Percentiles rank a stretch among this genome's conserved stretches.
Conservation (phyloP, 176 grass and related monocot species). For the Avena sativa region DNA sequence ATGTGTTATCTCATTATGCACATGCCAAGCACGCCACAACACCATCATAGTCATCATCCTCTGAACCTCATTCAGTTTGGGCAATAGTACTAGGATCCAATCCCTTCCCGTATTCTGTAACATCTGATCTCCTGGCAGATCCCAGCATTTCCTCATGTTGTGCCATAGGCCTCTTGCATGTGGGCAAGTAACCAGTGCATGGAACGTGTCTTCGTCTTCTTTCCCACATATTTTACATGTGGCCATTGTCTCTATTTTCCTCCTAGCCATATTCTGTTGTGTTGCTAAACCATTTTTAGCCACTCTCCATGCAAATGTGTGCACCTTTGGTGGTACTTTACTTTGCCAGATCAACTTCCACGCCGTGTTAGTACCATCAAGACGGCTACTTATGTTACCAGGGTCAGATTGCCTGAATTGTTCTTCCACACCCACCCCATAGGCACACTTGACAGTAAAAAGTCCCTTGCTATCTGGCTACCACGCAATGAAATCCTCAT, state of each 20-base stretch:
- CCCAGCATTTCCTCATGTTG: background rate
- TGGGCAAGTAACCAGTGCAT: background rate
- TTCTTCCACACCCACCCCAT: background rate
- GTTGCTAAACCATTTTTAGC: no score
- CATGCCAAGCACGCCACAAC: background rate
- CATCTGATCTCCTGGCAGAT: background rate
- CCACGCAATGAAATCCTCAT: no score
- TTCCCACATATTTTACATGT: background rate
- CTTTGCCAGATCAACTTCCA: background rate
- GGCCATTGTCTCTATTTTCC: no score
- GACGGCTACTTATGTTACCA: no score
- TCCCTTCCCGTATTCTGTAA: background rate
- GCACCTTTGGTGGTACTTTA: background rate
- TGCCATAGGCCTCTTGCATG: background rate
- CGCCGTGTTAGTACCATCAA: no score
- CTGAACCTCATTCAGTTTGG: background rate
- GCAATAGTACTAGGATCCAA: background rate
- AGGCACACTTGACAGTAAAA: background rate
- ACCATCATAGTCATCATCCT: background rate
- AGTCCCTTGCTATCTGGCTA: no score
- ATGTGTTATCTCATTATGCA: background rate
- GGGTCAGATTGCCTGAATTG: no score
- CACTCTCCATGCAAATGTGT: background rate
- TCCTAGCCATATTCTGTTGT: no score
- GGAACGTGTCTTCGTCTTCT: background rate